Evolutionary conservation across 176 grass and related monocot genomes (phyloP), one percentile per base, ranked within the genome.

Genomic region (Lolium multiflorum): DNA sequence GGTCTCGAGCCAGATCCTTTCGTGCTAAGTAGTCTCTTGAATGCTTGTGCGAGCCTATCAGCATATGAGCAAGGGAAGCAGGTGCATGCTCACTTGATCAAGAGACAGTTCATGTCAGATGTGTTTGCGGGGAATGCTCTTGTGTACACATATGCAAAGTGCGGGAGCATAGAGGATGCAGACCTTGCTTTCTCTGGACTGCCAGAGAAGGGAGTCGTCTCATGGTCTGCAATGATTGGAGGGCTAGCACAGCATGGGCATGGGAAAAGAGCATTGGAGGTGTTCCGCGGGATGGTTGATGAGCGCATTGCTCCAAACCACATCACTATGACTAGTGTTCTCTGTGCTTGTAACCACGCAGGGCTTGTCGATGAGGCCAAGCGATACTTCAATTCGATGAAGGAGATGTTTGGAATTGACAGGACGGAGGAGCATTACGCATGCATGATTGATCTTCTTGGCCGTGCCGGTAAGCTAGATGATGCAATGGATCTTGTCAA

Each of bases 171-270:
- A 64, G 88, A 94, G 70, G 91, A 98, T 80, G 96, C 96, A n/a
- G 81, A 89, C 63, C 69, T 90, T 28, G 89, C 83, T 22, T 98
- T 98, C 85, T 83, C 90, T 25, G 37, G 86, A 48, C 74, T 95
- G 76, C 83, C 77, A 28, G 91, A 91, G 73, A 98, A 75, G 75
- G 96, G 90, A 74, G 83, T 95, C 70, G 91, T 98, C 71, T 95
- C 96, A 75, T 98, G 93, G 96, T 95, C 96, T 83, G 93, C 96
- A n/a, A 95, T 98, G 96, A 98, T 98, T 12, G 91, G 93, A 71
- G 96, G 93, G 57, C 74, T 95, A 65, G 96, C 96, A 59, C 91
- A 98, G 64, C 96, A 98, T 87, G 96, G 93, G 24, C 91, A 94
- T 85, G 96, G 89, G 57, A 92, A 91, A 78, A 56, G 76, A 54